Base-by-base conservation (phyloP, 2,329 filamentous ascomycete genomes). In the Venturia oleaginea region DNA sequence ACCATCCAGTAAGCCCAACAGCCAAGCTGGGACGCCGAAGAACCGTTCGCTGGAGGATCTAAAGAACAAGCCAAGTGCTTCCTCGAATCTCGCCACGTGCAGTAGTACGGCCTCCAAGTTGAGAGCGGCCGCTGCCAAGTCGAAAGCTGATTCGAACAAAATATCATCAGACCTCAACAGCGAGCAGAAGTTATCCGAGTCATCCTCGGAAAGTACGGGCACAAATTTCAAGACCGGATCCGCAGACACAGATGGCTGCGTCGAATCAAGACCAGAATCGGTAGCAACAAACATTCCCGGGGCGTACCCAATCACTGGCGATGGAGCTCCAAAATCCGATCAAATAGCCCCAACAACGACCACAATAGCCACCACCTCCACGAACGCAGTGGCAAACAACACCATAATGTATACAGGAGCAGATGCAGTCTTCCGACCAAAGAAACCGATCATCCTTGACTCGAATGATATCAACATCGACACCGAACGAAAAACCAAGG, bases 401-500 rank as follows among this genome's bases (percentile, higher is more conserved):
- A 32, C 64, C 38, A 42, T n/a, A 38, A 37, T 30, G 30, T 38
- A 38, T 15, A 42, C 27, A 24, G 64, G 60, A 89, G 32, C 51
- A 57, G 87, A 88, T 2, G 88, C 95, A 48, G 86, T 97, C 34
- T 89, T 97, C 71, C 87, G 86, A 54, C 91, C 94, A 0, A 76
- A 78, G 0, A 78, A 80, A 4, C 86, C 86, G 0, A 79, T 97
- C 5, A 82, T 87, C 8, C 76, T 97, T 0, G 86, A 89, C 0
- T 90, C 87, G 59, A 92, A 88, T 73, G 94, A 97, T 72, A 83
- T 97, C 69, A 96, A 96, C 73, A 89, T 97, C 68, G 87, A 92
- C 61, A 86, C 97, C 30, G 92, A 97, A 76, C 85, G 91, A 8
- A 86, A 92, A 42, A 96, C 30, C 5, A 46, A 34, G 17, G 19